Evolutionary conservation across 352 stramenopile species (phyloP).

Genomic region (Aphanomyces stellatus): DNA sequence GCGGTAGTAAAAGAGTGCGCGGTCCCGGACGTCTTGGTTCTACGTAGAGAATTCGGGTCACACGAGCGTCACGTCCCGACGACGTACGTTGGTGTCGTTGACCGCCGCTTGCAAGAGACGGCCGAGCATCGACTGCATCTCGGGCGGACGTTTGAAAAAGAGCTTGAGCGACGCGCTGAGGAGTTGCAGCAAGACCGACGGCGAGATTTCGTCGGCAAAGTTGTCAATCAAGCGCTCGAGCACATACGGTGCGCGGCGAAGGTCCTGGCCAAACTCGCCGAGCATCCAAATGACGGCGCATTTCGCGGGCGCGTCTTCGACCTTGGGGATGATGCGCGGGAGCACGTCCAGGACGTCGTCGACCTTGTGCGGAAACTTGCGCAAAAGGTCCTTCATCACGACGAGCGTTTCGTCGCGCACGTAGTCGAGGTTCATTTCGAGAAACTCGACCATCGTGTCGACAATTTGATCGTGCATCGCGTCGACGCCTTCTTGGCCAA

Average conservation of each 20-base stretch:
- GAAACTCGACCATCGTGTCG: constrained; percentile 93
- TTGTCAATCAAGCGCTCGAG: constrained; percentile 93
- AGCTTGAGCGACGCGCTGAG: constrained; percentile 95
- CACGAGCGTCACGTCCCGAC: too few relatives aligned
- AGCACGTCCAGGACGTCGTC: constrained; percentile 85
- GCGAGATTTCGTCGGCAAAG: constrained; percentile 86
- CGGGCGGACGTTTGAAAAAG: constrained; percentile 97
- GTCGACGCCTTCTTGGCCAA: constrained; percentile 36
- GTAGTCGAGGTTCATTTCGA: constrained; percentile 96
- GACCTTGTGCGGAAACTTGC: constrained; percentile 93
- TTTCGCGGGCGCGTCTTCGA: constrained; percentile 83
- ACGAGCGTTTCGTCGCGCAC: constrained; percentile 94
- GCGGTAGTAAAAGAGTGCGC: constrained; percentile 96
- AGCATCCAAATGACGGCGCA: constrained; percentile 95
- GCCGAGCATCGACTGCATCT: constrained; percentile 97
- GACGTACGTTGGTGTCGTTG: constrained; percentile 72
- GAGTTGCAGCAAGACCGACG: constrained; percentile 89
- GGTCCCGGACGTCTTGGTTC: constrained; percentile 94
- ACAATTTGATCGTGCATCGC: constrained; percentile 82
- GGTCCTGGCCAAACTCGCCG: constrained; percentile 92
- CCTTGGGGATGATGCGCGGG: constrained; percentile 55
- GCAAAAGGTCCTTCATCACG: constrained; percentile 93
- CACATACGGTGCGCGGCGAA: constrained; percentile 92
- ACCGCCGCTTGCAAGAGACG: constrained; percentile 90
- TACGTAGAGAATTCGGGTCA: constrained; percentile 30